Base-by-base conservation (phyloP, 2,329 filamentous ascomycete species). In the Arthrobotrys conoides region DNA sequence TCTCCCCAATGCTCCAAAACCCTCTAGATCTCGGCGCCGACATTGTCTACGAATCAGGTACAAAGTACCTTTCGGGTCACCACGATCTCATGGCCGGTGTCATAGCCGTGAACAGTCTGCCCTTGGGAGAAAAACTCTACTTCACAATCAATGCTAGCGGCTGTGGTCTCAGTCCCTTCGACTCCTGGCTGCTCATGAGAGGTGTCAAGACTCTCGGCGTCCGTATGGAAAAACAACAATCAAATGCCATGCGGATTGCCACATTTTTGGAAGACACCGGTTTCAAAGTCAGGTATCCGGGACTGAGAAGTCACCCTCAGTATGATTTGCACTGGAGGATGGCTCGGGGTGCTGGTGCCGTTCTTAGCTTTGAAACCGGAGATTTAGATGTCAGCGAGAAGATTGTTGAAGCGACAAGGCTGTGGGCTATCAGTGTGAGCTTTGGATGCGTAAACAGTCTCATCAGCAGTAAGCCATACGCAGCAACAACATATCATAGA, bases 41-140 rank as follows among this genome's bases (percentile, higher is more conserved):
- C 83, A 92, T 99, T 81, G 93, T 97, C 71, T 99, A 99, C 85
- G 96, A 99, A 86, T 97, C 93, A 27, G 96, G 96, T 71, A 99
- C 96, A 24, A 99, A 99, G 85, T 99, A 99, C 83, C 88, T 99
- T 5, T 98, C 94, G 0, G 96, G 96, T 36, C 96, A 99, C 84
- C 96, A 99, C 87, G 96, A 99, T 84, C 92, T 99, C 83, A 99
- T 99, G 96, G 96, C 96, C 9, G 96, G 96, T 80, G 94, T 99
- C 33, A 92, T 99, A 81, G 96, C 94, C 22, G 90, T 94, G 84
- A 98, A 98, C 84, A 91, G 97, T 83, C 85, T 90, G 3, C 86
- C 89, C 2, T 87, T 99, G 30, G 94, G 92, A 57, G 94, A 99
- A 82, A 93, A 92, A 83, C 90, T 99, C 81, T 99, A 92, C 87